Conservation (phyloP, 2,329 filamentous ascomycete species). For the Mollisia scopiformis region DNA sequence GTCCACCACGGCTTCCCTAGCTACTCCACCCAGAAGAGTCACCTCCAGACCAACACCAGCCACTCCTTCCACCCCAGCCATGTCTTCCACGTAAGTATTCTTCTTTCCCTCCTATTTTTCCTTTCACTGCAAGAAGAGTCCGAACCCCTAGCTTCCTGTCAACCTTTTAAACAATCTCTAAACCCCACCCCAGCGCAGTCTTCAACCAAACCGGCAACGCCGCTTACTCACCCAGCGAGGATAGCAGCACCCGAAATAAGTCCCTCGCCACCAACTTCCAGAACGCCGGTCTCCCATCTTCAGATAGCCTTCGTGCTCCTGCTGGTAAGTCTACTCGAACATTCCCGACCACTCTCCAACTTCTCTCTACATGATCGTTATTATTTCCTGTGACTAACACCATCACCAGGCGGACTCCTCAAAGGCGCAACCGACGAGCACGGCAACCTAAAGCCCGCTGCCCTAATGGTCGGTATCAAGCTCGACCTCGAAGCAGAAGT, state of each 20-base stretch:
- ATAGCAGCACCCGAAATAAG: constrained; percentile 43
- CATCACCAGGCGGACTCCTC: constrained; percentile 51
- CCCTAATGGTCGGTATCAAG: constrained; percentile 64
- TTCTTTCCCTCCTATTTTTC: neutral
- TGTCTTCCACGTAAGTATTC: constrained; percentile 26
- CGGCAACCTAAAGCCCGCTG: constrained; percentile 59
- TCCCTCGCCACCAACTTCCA: constrained; percentile 29
- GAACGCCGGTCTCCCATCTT: constrained; percentile 38
- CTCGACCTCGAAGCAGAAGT: constrained; percentile 65
- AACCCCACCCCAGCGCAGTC: neutral
- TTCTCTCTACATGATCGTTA: neutral
- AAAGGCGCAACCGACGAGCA: constrained; percentile 59
- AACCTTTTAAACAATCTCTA: constrained; percentile 11
- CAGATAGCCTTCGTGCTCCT: constrained; percentile 42
- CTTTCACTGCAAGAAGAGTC: neutral
- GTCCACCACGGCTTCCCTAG: neutral
- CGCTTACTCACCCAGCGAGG: constrained; percentile 41
- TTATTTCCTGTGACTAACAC: neutral
- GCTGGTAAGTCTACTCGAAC: constrained; percentile 30
- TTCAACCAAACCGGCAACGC: constrained; percentile 36
- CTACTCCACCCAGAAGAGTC: neutral
- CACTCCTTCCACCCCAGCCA: constrained; percentile 25
- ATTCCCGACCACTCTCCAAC: neutral
- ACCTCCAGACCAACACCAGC: constrained; percentile 3
- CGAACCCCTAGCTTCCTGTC: neutral